Evolutionary conservation across 257 asterid species (phyloP).

Genomic region (Cinchona pubescens): DNA sequence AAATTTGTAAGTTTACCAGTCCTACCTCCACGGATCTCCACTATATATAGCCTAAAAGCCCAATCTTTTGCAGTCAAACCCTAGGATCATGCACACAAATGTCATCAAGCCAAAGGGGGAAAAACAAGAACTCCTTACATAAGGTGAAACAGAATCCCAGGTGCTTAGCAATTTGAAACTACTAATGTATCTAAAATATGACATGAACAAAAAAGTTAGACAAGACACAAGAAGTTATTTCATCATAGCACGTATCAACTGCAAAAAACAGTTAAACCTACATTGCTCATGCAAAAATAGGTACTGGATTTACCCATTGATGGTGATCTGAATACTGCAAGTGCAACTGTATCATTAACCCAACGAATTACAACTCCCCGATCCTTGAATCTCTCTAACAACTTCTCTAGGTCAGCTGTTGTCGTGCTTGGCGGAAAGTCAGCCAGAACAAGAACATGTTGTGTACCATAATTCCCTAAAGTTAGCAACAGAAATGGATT

Average conservation of each 20-base stretch:
- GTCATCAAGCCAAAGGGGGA: background rate
- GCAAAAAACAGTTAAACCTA: background rate
- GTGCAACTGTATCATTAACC: constrained; percentile 81
- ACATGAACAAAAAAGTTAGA: background rate
- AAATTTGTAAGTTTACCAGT: background rate
- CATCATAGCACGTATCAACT: background rate
- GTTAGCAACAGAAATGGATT: constrained; percentile 5
- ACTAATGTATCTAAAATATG: background rate
- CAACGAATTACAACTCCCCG: constrained; percentile 68
- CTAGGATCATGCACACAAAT: background rate
- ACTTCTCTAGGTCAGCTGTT: constrained; percentile 72
- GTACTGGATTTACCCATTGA: constrained; percentile 48
- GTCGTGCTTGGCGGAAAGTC: constrained; percentile 65
- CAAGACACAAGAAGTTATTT: background rate
- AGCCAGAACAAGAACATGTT: constrained; percentile 72
- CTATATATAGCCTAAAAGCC: background rate
- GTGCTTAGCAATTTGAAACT: background rate
- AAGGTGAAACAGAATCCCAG: no score
- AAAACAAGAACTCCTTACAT: background rate
- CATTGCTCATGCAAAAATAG: background rate
- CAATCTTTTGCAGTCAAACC: background rate
- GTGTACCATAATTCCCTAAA: constrained; percentile 47
- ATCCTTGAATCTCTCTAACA: constrained; percentile 64
- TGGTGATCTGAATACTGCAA: constrained; percentile 87
- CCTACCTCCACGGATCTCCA: background rate